Evolutionary conservation across 768 basidiomycete genomes (phyloP).

Genomic region (Serendipita sp.): DNA sequence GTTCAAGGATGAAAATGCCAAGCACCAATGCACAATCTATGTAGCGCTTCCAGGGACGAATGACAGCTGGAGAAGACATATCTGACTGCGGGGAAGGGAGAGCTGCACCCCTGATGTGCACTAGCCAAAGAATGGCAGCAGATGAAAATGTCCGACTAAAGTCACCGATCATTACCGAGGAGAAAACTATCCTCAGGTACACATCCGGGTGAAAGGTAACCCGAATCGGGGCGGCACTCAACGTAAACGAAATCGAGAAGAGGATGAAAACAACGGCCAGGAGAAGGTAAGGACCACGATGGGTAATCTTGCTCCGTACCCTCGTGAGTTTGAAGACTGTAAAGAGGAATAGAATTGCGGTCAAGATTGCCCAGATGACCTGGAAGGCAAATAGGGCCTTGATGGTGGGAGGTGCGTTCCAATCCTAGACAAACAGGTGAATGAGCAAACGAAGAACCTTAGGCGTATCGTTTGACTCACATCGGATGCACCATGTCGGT

Average conservation of each 20-base stretch:
- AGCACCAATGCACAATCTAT: too few species aligned
- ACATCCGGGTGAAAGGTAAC: not conserved
- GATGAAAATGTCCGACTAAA: too few species aligned
- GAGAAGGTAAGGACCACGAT: not conserved
- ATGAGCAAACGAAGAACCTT: too few species aligned
- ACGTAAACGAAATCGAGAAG: not conserved
- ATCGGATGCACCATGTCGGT: too few species aligned
- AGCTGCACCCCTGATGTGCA: too few species aligned
- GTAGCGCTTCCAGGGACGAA: too few species aligned
- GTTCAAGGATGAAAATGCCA: too few species aligned
- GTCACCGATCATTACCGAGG: not conserved
- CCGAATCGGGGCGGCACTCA: not conserved
- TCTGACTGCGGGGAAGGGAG: too few species aligned
- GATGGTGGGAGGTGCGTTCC: not conserved
- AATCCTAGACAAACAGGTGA: not conserved
- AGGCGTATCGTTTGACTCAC: too few species aligned
- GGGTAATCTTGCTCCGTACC: not conserved
- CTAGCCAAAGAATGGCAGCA: not conserved
- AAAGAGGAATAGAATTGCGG: not conserved
- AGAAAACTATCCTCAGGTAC: not conserved
- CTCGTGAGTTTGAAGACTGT: not conserved
- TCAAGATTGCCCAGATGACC: not conserved
- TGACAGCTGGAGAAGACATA: too few species aligned
- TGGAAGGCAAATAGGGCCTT: conserved; percentile 1
- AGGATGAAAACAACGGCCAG: not conserved